Evolutionary conservation across 1,284 basidiomycete genomes (phyloP).

Genomic region (Peniophora sp.): DNA sequence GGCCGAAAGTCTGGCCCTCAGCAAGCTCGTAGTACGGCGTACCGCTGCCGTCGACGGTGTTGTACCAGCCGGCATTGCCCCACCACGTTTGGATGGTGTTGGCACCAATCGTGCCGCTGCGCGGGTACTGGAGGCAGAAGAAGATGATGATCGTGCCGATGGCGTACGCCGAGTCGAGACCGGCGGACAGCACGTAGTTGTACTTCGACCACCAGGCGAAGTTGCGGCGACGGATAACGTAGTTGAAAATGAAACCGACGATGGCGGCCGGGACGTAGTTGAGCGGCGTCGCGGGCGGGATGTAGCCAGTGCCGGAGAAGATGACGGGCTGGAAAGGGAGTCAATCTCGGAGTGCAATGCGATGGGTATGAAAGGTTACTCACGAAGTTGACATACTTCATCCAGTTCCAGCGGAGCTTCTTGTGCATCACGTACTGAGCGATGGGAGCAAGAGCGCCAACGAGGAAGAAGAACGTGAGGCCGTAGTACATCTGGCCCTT

Average conservation of each 20-base stretch:
- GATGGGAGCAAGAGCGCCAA: slow-evolving; percentile 39
- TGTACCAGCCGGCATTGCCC: slow-evolving; percentile 52
- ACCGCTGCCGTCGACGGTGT: slow-evolving; percentile 33
- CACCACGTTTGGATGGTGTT: slow-evolving; percentile 56
- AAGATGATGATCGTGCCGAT: slow-evolving; percentile 53
- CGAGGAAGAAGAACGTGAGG: slow-evolving; percentile 43
- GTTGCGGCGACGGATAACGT: slow-evolving; percentile 32
- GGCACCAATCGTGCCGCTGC: slow-evolving; percentile 49
- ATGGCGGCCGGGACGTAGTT: slow-evolving; percentile 37
- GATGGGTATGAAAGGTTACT: too few species aligned
- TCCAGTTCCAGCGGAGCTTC: slow-evolving; percentile 17
- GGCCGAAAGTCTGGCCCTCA: slow-evolving; percentile 30
- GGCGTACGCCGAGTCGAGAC: slow-evolving; percentile 55
- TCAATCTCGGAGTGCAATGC: not conserved
- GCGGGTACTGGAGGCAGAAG: slow-evolving; percentile 62
- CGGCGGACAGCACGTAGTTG: slow-evolving; percentile 49
- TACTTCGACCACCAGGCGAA: slow-evolving; percentile 48
- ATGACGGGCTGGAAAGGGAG: slow-evolving; percentile 32
- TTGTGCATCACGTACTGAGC: slow-evolving; percentile 27
- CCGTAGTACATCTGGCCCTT: slow-evolving; percentile 29
- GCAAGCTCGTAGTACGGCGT: slow-evolving; percentile 22
- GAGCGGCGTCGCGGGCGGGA: slow-evolving; percentile 38
- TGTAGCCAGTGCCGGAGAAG: slow-evolving; percentile 36
- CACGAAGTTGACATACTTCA: slow-evolving; percentile 19
- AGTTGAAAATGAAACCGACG: slow-evolving; percentile 42